Evolutionary conservation across 1,284 basidiomycete species (phyloP).

Genomic region (Hemileia vastatrix): DNA sequence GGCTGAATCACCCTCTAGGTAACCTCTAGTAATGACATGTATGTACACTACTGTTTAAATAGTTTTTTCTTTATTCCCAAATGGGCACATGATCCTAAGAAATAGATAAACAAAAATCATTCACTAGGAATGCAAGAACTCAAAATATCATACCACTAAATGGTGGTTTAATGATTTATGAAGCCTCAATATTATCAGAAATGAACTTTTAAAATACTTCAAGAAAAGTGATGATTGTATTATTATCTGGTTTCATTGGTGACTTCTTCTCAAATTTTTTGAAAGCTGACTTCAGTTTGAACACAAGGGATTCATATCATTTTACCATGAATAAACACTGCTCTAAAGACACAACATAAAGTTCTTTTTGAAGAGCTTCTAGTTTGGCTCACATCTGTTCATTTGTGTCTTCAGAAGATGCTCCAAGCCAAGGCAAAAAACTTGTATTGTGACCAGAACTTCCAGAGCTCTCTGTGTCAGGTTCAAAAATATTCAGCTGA

Average conservation of each 20-base stretch:
- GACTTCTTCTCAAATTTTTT: constrained; percentile 46
- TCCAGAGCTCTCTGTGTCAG: not conserved
- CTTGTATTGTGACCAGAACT: too few relatives aligned
- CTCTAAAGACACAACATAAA: constrained; percentile 58
- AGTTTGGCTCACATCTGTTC: constrained; percentile 50
- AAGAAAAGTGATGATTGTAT: constrained; percentile 23
- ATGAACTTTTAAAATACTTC: constrained; percentile 8
- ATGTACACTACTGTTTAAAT: too few relatives aligned
- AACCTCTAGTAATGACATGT: too few relatives aligned
- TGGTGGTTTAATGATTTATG: constrained; percentile 24
- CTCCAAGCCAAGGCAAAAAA: too few relatives aligned
- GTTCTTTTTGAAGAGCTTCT: constrained; percentile 56
- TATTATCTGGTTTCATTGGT: constrained; percentile 13
- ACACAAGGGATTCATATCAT: constrained; percentile 73
- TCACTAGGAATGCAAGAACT: constrained; percentile 32
- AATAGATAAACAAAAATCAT: too few relatives aligned
- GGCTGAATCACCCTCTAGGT: too few relatives aligned
- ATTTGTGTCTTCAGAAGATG: constrained; percentile 48
- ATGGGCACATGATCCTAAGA: too few relatives aligned
- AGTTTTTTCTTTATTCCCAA: too few relatives aligned
- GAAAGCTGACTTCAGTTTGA: constrained; percentile 75
- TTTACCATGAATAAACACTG: constrained; percentile 72
- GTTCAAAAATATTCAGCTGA: not conserved
- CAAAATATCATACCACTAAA: constrained; percentile 28
- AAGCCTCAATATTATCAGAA: constrained; percentile 3